Base-by-base conservation (phyloP, 2,329 filamentous ascomycete genomes). In the Xylaria sp. region DNA sequence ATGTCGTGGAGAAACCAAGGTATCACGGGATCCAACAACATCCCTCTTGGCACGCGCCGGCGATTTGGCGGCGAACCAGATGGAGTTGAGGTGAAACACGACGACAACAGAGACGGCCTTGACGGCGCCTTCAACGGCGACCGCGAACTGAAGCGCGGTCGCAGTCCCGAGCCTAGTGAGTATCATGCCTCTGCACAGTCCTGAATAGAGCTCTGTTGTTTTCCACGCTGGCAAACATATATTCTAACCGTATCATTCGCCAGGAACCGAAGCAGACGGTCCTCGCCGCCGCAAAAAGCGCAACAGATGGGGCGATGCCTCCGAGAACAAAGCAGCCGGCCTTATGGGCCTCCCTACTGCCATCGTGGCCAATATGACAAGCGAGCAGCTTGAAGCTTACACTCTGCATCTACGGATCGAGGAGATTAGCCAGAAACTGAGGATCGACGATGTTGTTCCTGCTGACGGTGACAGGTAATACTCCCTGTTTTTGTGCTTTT, bases 371-470 rank as follows among this genome's bases (percentile, higher is more conserved):
- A 94, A 95, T 82, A 99, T 99, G 94, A 99, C 96, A 63, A 95
- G 91, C 78, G 96, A 99, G 82, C 96, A 99, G 85, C 89, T 98
- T 62, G 96, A 99, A 79, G 96, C 96, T 22, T 99, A 99, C 79
- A 96, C 94, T 25, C 85, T 98, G 73, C 95, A 99, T 82, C 84
- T 99, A 77, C 93, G 96, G 77, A 98, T 99, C 77, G 95, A 99
- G 81, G 96, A 99, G 82, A 99, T 99, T 77, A 98, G 94, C 79
- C 95, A 99, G 84, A 99, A 99, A 87, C 89, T 99, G 73, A 92
- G 95, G 77, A 99, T 99, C 81, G 96, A 98, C 83, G 96, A 99
- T 85, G 96, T 99, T 61, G 96, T 99, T 69, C 96, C 96, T 66
- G 93, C 93, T 74, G 96, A 98, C 82, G 94, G 94, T 74, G 95